phyloP scores from a whole-genome alignment of 768 basidiomycete genomes.

The Cystoderma amianthinum region DNA sequence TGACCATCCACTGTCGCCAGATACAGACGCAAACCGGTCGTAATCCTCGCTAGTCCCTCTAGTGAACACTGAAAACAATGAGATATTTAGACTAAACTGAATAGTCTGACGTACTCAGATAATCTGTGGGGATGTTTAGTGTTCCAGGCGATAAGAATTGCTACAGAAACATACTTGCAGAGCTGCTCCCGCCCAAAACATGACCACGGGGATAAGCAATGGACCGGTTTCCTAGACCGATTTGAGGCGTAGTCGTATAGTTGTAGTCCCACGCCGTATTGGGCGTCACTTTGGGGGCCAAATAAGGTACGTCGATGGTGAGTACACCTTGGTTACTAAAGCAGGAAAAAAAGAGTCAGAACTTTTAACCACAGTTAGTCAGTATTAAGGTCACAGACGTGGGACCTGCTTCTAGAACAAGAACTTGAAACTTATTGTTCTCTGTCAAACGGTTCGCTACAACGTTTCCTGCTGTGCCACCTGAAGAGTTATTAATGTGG shows the following conservation, averaged over 20 bases:
- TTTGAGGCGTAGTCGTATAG: slow-evolving; percentile 1
- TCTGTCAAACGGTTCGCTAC: slow-evolving; percentile 15
- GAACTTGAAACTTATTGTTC: slow-evolving; percentile 10
- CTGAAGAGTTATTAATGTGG: background rate
- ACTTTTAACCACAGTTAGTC: background rate
- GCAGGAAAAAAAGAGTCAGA: background rate
- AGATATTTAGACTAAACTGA: background rate
- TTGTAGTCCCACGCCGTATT: slow-evolving; percentile 2
- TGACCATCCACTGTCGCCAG: slow-evolving; percentile 2
- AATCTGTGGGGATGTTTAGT: background rate
- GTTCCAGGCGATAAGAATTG: background rate
- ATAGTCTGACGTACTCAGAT: background rate
- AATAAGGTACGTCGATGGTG: background rate
- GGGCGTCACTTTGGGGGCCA: background rate
- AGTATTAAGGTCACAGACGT: slow-evolving; percentile 7
- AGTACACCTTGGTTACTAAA: background rate
- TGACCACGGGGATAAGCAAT: slow-evolving; percentile 2
- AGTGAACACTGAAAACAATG: slow-evolving; percentile 2
- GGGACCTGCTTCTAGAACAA: slow-evolving; percentile 16
- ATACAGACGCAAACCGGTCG: slow-evolving; percentile 2
- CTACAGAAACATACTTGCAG: background rate
- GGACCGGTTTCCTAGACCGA: background rate
- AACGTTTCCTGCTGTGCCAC: too few relatives aligned
- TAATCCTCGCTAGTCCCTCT: slow-evolving; percentile 5
- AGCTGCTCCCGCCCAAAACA: slow-evolving; percentile 2